Evolutionary conservation across 805 yeast species (phyloP), one percentile per base, ranked within the genome.

Genomic region (Teunomyces stri): DNA sequence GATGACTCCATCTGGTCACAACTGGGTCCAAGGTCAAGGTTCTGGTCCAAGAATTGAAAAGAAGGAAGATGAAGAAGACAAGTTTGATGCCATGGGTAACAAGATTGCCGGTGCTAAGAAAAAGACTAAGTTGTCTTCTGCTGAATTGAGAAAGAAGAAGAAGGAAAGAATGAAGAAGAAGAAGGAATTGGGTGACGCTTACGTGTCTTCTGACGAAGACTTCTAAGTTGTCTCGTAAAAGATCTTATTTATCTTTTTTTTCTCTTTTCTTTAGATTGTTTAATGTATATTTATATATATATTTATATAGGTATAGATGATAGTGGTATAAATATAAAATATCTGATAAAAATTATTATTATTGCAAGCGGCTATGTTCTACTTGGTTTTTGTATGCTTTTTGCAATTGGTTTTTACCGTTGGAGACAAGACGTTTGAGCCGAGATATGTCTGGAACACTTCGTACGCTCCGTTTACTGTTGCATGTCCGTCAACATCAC

Each of bases 151-250:
- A 86, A 94, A 94, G 97, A 94, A 94, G 97, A 94, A 94, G 97
- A 94, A 94, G 96, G 99, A 94, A 82, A 90, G 99, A 86, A 91
- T 94, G 98, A 89, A 87, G 87, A 94, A 92, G 96, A 94, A 92
- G 97, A 94, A 94, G 96, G 96, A 87, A 77, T 76, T 91, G 73
- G 98, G 98, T 83, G 99, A 94, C 72, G 98, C 94, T 76, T 95
- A 94, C 75, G 97, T 90, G 62, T 92, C 98, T 51, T 59, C 64
- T 57, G 94, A 96, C 65, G 97, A 91, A 64, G 99, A 92, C 48
- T 66, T 67, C 55, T 70, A 68, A 69, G 61, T 53, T 46, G 33
- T 28, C 34, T 29, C 13, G 18, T 36, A 11, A 6, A 12, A 18
- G 28, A 29, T 11, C 34, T 11, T 39, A 39, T 39, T 39, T 39